phyloP scores from a whole-genome alignment of 2,329 filamentous ascomycete genomes.

The Penicillium sumatraense region DNA sequence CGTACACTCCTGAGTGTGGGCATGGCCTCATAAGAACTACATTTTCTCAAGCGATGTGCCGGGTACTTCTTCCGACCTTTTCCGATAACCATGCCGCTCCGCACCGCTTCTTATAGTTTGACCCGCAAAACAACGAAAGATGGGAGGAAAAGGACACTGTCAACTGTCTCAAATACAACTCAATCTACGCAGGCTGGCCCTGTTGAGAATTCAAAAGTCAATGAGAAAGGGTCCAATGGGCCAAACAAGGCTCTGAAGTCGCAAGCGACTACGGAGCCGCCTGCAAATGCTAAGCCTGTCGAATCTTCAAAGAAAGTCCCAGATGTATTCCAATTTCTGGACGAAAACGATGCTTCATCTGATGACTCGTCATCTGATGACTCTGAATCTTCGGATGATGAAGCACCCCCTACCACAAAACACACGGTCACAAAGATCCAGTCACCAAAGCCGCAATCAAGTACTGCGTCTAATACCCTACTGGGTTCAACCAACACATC shows the following conservation, averaged over 20 bases:
- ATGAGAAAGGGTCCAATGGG: conserved; percentile 18
- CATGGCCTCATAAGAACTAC: conserved; percentile 9
- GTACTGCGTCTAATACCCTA: conserved; percentile 16
- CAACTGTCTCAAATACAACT: conserved; percentile 29
- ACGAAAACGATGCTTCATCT: conserved; percentile 29
- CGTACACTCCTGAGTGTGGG: background rate
- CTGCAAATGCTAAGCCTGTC: conserved; percentile 13
- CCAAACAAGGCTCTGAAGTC: conserved; percentile 23
- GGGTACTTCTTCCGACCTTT: conserved; percentile 13
- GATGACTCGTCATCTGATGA: conserved; percentile 23
- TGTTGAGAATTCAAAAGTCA: conserved; percentile 22
- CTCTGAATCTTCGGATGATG: conserved; percentile 23
- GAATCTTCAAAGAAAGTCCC: conserved; percentile 29
- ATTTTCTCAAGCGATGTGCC: conserved; percentile 19
- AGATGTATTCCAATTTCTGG: conserved; percentile 47
- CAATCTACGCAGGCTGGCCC: conserved; percentile 24
- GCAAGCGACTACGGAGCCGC: conserved; percentile 14
- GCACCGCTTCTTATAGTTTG: conserved; percentile 25
- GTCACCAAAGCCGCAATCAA: conserved; percentile 24
- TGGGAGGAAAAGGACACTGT: conserved; percentile 29
- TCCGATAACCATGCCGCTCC: conserved; percentile 36
- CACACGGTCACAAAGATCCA: conserved; percentile 24
- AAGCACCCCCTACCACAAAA: conserved; percentile 9
- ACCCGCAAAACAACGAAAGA: conserved; percentile 36
- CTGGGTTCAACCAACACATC: conserved; percentile 14